Evolutionary conservation across 495 filamentous ascomycete genomes (phyloP).

Genomic region (Neurospora pannonica): DNA sequence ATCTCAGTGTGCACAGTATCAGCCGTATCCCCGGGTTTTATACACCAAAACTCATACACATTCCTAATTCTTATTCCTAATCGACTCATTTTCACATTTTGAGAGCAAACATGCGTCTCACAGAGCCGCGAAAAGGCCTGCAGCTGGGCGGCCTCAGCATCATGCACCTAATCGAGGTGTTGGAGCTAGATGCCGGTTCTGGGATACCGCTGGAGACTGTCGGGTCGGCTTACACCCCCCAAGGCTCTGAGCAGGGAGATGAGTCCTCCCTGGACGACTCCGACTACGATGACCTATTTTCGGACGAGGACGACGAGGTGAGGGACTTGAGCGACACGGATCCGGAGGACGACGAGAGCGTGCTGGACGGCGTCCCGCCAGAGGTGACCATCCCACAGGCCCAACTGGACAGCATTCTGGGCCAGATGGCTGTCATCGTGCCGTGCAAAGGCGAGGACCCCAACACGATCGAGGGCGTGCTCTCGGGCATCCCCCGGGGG

Average conservation of each 20-base stretch:
- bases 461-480: conserved; percentile 16
- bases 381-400: neutral
- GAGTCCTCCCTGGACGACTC: neutral
- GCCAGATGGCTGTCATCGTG: conserved; percentile 17
- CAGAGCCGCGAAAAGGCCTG: neutral
- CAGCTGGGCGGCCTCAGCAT: neutral
- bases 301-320: neutral
- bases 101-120: neutral
- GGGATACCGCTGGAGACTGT: neutral
- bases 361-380: neutral
- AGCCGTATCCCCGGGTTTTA: neutral
- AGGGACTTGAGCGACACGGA: neutral
- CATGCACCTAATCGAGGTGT: conserved; percentile 2
- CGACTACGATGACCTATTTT: neutral
- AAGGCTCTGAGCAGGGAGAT: neutral
- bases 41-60: neutral
- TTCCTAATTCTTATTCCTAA: neutral
- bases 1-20: neutral
- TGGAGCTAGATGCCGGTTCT: conserved; percentile 3
- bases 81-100: neutral
- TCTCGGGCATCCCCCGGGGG: conserved; percentile 14
- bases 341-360: neutral
- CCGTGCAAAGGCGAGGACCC: conserved; percentile 21
- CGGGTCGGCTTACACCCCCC: neutral
- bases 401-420: conserved; percentile 1